A percentile compares a stretch with the other conserved stretches of the same genome.
These are phyloP conservation scores for Blepharisma undulans DNA, from an alignment of 169 alveolate species.

Conservation along the genomic window DNA sequence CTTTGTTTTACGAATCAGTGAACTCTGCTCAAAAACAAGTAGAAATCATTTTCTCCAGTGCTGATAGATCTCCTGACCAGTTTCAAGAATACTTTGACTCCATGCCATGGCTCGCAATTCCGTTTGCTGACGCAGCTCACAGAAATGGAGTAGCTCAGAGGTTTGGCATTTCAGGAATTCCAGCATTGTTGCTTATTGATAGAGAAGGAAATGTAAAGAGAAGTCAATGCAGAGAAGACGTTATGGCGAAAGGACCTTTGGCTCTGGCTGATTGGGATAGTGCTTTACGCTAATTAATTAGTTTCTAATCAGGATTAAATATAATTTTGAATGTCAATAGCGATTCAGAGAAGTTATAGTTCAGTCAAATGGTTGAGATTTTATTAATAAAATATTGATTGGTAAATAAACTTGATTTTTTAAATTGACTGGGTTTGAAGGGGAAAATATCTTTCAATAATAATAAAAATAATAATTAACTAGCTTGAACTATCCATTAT, in stretches of 20 bases:
- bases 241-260: not conserved
- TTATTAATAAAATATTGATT: no score
- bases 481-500: no score
- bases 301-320: not conserved
- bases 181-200: slow-evolving; percentile 13
- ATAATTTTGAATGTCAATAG: no score
- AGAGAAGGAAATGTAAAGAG: slow-evolving; percentile 32
- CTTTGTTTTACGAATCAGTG: slow-evolving; percentile 62
- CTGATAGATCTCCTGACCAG: slow-evolving; percentile 68
- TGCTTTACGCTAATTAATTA: not conserved
- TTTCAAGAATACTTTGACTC: slow-evolving; percentile 67
- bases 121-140: slow-evolving; percentile 54
- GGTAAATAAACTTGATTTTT: not conserved
- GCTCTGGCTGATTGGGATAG: slow-evolving; percentile 13
- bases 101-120: slow-evolving; percentile 82
- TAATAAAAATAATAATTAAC: no score
- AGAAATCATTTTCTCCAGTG: slow-evolving; percentile 63
- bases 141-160: slow-evolving; percentile 10
- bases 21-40: slow-evolving; percentile 48
- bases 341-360: no score
- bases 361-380: no score
- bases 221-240: slow-evolving; percentile 32
- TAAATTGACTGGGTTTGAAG: no score
- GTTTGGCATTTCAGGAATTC: slow-evolving; percentile 42
- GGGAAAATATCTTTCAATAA: no score